Percentiles rank a stretch among this genome's conserved stretches.
Evolutionary conservation across 257 asterid species (phyloP).

Genomic region (Solanum sitiens): DNA sequence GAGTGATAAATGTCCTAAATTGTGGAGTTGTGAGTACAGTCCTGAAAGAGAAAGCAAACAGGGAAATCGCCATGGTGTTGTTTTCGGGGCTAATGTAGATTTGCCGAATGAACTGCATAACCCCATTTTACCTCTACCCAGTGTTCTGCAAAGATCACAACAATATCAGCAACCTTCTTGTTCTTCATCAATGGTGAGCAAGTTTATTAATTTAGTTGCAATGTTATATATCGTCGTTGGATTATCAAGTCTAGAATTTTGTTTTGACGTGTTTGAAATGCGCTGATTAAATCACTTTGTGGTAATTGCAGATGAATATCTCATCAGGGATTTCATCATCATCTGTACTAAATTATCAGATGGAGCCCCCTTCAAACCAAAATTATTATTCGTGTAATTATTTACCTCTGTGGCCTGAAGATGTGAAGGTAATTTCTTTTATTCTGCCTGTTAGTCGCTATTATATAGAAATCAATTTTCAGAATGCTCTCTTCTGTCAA

Average conservation of each 20-base stretch:
- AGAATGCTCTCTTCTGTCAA: background rate
- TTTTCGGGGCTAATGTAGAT: conserved; percentile 14
- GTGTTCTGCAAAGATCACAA: conserved; percentile 38
- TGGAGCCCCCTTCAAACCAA: conserved; percentile 99
- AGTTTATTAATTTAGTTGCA: background rate
- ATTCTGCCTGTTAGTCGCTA: background rate
- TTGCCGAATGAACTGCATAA: conserved; percentile 14
- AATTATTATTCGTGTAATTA: conserved; percentile 35
- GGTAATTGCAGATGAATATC: conserved; percentile 42
- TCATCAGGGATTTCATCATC: conserved; percentile 44
- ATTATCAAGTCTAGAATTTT: background rate
- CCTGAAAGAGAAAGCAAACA: conserved; percentile 21
- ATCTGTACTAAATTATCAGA: conserved; percentile 39
- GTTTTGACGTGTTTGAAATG: background rate
- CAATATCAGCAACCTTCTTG: conserved; percentile 32
- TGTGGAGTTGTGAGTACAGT: conserved; percentile 36
- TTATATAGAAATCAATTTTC: background rate
- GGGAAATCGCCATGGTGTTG: conserved; percentile 20
- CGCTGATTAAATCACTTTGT: background rate
- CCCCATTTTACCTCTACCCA: conserved; percentile 19
- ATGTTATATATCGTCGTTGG: background rate
- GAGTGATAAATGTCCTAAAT: conserved; percentile 29
- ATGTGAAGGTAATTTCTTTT: conserved; percentile 46
- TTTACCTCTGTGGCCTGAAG: conserved; percentile 40
- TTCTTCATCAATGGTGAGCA: conserved; percentile 42